Base-by-base conservation (phyloP, 805 yeast species). In the Lipomyces sp. region DNA sequence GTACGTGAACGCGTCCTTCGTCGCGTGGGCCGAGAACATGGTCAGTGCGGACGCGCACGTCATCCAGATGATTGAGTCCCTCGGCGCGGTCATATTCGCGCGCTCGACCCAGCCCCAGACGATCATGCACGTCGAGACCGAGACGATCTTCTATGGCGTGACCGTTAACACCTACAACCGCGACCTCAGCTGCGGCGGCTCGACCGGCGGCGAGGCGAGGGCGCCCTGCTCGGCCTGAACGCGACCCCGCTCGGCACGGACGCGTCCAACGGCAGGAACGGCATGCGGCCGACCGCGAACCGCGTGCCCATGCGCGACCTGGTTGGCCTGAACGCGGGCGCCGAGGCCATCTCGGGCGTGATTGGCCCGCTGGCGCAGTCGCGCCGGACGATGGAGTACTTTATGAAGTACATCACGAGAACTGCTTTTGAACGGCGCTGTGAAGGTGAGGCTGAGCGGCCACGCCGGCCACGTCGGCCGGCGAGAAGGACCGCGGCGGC, bases 171-270 rank as follows among this genome's bases (percentile, higher is more conserved):
- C 85, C 0, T 68, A 70, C 66, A 82, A 83, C 58, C 70, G 81
- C 34, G 67, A 73, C 23, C 70, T 81, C 51, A 76, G 84, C 18
- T 74, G 84, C 2, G 87, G 88, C 56, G 88, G 88, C n/a, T 79
- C 84, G 0, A 79, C 85, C 2, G 83, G 84, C 35, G 88, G 88
- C 53, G n/a, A n/a, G n/a, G n/a, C n/a, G 88, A 82, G 64, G 85
- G 86, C 57, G 80, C 84, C 0, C 64, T 79, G 53, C 77, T 81
- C 45, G 79, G 77, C 2, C 73, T 78, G 64, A 77, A 74, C 46
- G 86, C 80, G 4, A 78, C 85, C 18, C 76, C 80, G 1, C 57
- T 82, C 35, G 86, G 84, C 18, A 70, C 79, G 38, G 82, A 85
- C 32, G 86, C 86, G 0, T 81, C 76, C 62, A 72, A 77, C 40